A percentile compares a stretch with the other conserved stretches of the same genome.
These are phyloP conservation scores for Colletotrichum sansevieriae DNA, from an alignment of 2,329 filamentous ascomycete species.

Conservation along the genomic window DNA sequence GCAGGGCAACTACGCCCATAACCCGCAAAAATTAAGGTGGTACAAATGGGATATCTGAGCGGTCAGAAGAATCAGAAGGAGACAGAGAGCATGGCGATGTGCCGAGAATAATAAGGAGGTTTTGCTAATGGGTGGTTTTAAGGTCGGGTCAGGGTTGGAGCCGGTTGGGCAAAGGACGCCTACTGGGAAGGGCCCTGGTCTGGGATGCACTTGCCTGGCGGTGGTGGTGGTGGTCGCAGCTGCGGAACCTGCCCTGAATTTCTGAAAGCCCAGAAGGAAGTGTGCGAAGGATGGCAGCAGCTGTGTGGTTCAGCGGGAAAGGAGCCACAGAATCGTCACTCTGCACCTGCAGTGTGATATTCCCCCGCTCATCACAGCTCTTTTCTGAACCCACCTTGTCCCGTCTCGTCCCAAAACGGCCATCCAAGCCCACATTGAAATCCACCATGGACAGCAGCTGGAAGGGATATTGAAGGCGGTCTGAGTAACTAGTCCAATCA, in stretches of 20 bases:
- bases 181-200: constrained; percentile 37
- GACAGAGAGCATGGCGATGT: constrained; percentile 24
- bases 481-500: constrained; percentile 35
- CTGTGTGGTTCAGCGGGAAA: background rate
- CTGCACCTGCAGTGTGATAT: constrained; percentile 19
- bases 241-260: constrained; percentile 4
- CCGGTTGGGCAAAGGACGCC: constrained; percentile 31
- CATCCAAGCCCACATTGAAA: constrained; percentile 20
- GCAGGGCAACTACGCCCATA: constrained; percentile 17
- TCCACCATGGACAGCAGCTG: constrained; percentile 19
- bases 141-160: constrained; percentile 35
- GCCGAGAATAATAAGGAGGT: constrained; percentile 31
- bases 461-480: constrained; percentile 34
- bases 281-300: background rate
- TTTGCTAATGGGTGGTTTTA: constrained; percentile 31
- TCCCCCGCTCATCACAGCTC: constrained; percentile 19
- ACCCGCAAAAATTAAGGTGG: constrained; percentile 27
- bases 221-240: constrained; percentile 9
- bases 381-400: constrained; percentile 29
- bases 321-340: constrained; percentile 9
- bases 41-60: constrained; percentile 15
- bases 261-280: background rate
- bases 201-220: constrained; percentile 2
- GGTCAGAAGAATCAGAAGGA: constrained; percentile 25
- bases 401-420: constrained; percentile 32